These are phyloP conservation scores for Blastocystis hominis DNA, from an alignment of 352 stramenopile genomes.

Conservation along the genomic window DNA sequence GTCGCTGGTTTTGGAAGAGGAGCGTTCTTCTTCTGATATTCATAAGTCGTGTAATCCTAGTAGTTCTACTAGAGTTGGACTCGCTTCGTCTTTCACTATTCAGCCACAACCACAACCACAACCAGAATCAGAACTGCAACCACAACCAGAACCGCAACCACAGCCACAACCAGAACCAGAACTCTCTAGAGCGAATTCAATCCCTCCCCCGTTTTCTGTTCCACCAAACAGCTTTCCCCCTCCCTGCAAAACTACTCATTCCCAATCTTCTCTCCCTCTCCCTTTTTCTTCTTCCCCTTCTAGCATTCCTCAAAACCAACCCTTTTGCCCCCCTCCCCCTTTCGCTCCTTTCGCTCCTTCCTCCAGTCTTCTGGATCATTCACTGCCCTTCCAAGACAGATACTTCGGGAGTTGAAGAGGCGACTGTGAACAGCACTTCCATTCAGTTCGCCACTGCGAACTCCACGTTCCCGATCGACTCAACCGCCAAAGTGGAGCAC, in stretches of 20 bases:
- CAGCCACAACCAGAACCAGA: not conserved
- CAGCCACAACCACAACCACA: too few relatives aligned
- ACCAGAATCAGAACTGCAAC: too few relatives aligned
- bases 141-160: too few relatives aligned
- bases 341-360: not conserved
- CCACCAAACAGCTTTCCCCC: not conserved
- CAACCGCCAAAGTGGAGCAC: not conserved
- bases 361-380: not conserved
- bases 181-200: not conserved
- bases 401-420: not conserved
- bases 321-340: not conserved
- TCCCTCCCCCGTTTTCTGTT: not conserved
- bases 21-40: not conserved
- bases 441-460: conserved; percentile 38
- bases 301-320: not conserved
- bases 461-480: not conserved
- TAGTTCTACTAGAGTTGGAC: too few relatives aligned
- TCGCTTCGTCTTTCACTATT: too few relatives aligned
- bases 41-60: too few relatives aligned
- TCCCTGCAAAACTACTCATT: not conserved
- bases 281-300: not conserved
- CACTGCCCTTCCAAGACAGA: not conserved
- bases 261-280: not conserved
- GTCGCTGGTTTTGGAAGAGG: not conserved
- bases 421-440: not conserved